Evolutionary conservation across 2,329 filamentous ascomycete genomes (phyloP).

Genomic region (Venturia carpophila): DNA sequence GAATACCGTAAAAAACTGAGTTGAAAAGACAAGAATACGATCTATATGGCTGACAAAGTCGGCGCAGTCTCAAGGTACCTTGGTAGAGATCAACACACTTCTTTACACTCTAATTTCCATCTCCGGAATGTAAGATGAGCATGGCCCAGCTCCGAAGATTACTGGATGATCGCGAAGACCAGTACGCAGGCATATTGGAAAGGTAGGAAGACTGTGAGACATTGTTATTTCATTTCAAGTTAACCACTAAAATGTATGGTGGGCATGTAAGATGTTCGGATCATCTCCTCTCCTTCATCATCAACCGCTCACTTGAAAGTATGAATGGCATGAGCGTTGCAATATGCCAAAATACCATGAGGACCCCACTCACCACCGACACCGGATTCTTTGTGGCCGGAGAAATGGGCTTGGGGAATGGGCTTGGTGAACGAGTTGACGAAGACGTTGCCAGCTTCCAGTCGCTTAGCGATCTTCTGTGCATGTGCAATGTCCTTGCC

Average conservation of each 20-base stretch:
- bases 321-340: constrained; percentile 41
- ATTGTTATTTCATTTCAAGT: not conserved
- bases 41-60: no score
- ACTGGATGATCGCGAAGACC: no score
- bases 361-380: constrained; percentile 61
- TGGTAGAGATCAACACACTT: not conserved
- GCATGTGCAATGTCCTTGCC: constrained; percentile 43
- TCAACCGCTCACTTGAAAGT: constrained; percentile 33
- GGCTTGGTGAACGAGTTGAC: constrained; percentile 46
- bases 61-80: no score
- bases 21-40: no score
- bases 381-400: constrained; percentile 71
- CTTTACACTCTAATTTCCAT: no score
- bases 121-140: no score
- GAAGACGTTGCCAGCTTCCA: constrained; percentile 50
- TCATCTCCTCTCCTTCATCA: not conserved
- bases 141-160: no score
- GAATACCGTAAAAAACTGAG: no score
- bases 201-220: no score
- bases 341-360: constrained; percentile 39
- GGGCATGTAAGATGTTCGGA: not conserved
- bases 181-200: no score
- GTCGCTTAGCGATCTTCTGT: constrained; percentile 37
- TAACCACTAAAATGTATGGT: not conserved
- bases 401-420: constrained; percentile 49